phyloP scores from a whole-genome alignment of 2,329 filamentous ascomycete genomes.

The Colletotrichum siamense region DNA sequence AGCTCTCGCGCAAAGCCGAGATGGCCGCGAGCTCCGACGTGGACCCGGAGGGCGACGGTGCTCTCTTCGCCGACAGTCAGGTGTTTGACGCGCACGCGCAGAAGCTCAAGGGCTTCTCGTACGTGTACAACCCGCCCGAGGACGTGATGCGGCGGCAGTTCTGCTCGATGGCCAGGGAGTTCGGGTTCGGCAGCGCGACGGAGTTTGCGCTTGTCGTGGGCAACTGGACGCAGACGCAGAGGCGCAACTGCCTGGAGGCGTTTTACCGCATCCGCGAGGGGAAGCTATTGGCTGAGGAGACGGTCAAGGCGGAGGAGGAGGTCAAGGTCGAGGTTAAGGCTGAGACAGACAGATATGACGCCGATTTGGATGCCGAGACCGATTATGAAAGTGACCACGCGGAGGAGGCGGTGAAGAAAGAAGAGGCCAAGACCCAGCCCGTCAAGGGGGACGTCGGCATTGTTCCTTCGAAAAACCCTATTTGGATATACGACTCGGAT shows the following conservation, averaged over 20 bases:
- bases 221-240: constrained; percentile 83
- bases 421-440: not conserved
- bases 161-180: constrained; percentile 83
- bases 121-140: constrained; percentile 73
- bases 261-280: constrained; percentile 78
- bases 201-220: constrained; percentile 93
- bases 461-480: constrained; percentile 27
- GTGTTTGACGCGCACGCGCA: constrained; percentile 18
- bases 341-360: constrained; percentile 9
- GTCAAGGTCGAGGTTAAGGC: not conserved
- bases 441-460: not conserved
- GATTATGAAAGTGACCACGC: constrained; percentile 3
- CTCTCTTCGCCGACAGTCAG: constrained; percentile 63
- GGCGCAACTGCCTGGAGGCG: constrained; percentile 76
- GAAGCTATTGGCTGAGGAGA: constrained; percentile 42
- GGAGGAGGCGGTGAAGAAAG: not conserved
- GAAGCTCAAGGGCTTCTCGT: constrained; percentile 3
- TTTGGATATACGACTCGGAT: constrained; percentile 44
- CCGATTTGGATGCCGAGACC: constrained; percentile 22
- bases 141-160: constrained; percentile 83
- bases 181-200: constrained; percentile 76
- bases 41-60: constrained; percentile 54
- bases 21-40: constrained; percentile 53
- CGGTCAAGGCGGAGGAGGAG: constrained; percentile 25
- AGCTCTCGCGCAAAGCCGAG: constrained; percentile 79